A percentile compares a stretch with the other conserved stretches of the same genome.
Conservation (phyloP, 129 eudicot species). For the Oenanthe sinensis region DNA sequence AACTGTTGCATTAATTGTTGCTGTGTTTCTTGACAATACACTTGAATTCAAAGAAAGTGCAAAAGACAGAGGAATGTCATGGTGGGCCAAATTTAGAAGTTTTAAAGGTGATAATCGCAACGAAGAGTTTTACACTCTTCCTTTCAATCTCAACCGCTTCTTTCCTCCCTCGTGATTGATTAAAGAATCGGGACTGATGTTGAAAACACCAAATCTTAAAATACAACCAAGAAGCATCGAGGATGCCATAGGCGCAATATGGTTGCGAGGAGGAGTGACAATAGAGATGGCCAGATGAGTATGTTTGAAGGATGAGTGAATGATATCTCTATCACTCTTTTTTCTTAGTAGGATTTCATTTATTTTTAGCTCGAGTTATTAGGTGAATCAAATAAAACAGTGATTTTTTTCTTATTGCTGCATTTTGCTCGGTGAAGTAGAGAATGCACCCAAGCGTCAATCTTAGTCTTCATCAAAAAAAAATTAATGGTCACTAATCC, state of each 20-base stretch:
- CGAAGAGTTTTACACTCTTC: slow-evolving; percentile 98
- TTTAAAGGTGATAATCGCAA: slow-evolving; percentile 95
- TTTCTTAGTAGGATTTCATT: slow-evolving; percentile 31
- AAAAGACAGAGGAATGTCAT: slow-evolving; percentile 87
- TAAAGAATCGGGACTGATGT: neutral
- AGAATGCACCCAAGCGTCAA: neutral
- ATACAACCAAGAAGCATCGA: neutral
- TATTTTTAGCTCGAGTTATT: slow-evolving; percentile 37
- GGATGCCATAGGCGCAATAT: neutral
- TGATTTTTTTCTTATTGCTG: neutral
- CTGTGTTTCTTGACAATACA: slow-evolving; percentile 93
- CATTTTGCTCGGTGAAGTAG: neutral
- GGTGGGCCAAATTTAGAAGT: slow-evolving; percentile 98
- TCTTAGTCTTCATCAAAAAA: no score
- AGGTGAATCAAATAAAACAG: slow-evolving; percentile 20
- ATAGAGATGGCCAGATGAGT: neutral
- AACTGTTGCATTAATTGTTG: slow-evolving; percentile 73
- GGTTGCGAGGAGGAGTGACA: slow-evolving; percentile 11
- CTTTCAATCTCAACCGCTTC: slow-evolving; percentile 94
- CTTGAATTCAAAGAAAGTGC: slow-evolving; percentile 89
- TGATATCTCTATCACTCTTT: slow-evolving; percentile 44
- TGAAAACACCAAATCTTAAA: neutral
- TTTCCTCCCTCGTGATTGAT: slow-evolving; percentile 55
- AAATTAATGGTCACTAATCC: no score
- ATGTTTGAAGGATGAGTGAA: slow-evolving; percentile 17